Percentiles rank a stretch among this genome's conserved stretches.
These are phyloP conservation scores for Boletus pseudo-olivaceus DNA, from an alignment of 768 basidiomycete species.

Conservation along the genomic window DNA sequence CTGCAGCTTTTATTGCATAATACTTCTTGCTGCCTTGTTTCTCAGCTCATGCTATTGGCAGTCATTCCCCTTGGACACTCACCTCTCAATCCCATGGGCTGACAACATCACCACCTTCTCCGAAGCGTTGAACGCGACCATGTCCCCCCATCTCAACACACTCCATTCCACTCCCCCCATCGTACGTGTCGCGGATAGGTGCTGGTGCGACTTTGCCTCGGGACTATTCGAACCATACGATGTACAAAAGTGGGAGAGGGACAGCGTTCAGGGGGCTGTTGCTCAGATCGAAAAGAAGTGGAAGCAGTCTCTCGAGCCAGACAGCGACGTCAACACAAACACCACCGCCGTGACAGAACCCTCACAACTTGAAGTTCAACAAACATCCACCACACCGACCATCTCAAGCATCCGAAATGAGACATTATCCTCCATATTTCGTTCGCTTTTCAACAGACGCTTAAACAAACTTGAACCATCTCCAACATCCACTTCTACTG, in stretches of 20 bases:
- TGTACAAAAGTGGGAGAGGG: conserved; percentile 67
- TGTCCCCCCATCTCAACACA: conserved; percentile 37
- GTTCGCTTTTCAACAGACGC: conserved; percentile 22
- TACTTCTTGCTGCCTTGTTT: conserved; percentile 78
- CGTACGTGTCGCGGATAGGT: conserved; percentile 70
- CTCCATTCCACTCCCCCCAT: conserved; percentile 45
- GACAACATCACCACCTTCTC: conserved; percentile 70
- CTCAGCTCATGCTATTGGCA: conserved; percentile 90
- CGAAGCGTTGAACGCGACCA: conserved; percentile 55
- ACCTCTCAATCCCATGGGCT: conserved; percentile 63
- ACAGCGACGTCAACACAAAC: conserved; percentile 18
- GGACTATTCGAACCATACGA: conserved; percentile 77
- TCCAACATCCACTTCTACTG: background rate
- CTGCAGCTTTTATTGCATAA: conserved; percentile 79
- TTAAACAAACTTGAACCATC: conserved; percentile 1
- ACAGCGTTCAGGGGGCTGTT: conserved; percentile 52
- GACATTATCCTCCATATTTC: conserved; percentile 23
- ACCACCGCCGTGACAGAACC: conserved; percentile 27
- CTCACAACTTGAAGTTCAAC: conserved; percentile 13
- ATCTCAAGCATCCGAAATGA: conserved; percentile 9
- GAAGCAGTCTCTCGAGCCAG: conserved; percentile 26
- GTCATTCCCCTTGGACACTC: conserved; percentile 63
- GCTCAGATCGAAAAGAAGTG: conserved; percentile 34
- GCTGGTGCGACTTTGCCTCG: conserved; percentile 79
- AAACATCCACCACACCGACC: conserved; percentile 6